Conservation (phyloP, 441 rosid species). For the Populus hybrid region DNA sequence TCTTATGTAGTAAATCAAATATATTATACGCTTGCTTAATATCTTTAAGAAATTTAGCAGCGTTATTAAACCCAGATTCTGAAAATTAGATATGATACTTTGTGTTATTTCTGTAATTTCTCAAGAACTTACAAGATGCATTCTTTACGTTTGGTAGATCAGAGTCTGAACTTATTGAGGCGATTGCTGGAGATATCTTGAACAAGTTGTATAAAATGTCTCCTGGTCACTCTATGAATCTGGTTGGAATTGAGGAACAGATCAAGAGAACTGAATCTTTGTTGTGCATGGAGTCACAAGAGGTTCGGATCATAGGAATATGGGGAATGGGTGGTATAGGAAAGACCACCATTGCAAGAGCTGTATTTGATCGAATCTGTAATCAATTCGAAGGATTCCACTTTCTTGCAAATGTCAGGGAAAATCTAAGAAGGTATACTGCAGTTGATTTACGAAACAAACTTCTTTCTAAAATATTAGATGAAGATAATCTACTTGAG, state of each 20-base stretch:
- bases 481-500: neutral
- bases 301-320: neutral
- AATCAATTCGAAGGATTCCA: neutral
- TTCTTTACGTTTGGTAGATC: neutral
- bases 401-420: slow-evolving; percentile 1
- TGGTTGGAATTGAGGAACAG: neutral
- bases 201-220: neutral
- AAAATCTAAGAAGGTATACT: neutral
- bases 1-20: neutral
- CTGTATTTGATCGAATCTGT: neutral
- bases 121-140: neutral
- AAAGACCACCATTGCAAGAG: neutral
- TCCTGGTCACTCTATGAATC: neutral
- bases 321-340: slow-evolving; percentile 13
- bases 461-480: neutral
- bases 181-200: neutral
- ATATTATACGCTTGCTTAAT: too few relatives aligned
- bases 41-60: too few relatives aligned
- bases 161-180: neutral
- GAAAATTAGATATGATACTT: too few relatives aligned
- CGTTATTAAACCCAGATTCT: too few relatives aligned
- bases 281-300: neutral
- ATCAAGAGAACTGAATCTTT: neutral
- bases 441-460: neutral
- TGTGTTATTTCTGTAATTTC: too few relatives aligned